Conservation (phyloP, 208 protist species). For the Acanthamoeba lenticulata region DNA sequence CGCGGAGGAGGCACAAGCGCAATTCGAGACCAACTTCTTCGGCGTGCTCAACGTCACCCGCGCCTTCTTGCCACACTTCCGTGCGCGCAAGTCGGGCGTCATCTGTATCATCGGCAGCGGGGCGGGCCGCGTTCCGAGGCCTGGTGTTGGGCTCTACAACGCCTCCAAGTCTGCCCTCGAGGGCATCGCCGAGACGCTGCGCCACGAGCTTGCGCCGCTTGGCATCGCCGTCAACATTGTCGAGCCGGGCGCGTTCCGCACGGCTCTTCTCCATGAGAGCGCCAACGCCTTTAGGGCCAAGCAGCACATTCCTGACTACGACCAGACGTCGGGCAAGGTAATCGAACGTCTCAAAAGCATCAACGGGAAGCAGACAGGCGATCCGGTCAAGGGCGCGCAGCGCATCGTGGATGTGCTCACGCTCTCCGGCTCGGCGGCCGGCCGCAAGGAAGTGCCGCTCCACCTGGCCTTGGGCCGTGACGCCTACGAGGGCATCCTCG, state of each 20-base stretch:
- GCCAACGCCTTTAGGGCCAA: background rate
- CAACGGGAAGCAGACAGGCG: constrained; percentile 33
- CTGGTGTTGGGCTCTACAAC: constrained; percentile 16
- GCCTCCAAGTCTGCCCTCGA: constrained; percentile 63
- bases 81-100: background rate
- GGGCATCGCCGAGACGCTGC: constrained; percentile 32
- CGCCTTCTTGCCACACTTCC: constrained; percentile 58
- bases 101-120: constrained; percentile 43
- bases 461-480: background rate
- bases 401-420: constrained; percentile 58
- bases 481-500: background rate
- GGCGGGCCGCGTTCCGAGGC: background rate
- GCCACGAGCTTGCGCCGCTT: constrained; percentile 8
- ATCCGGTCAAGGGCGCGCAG: constrained; percentile 48
- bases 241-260: constrained; percentile 66
- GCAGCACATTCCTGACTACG: constrained; percentile 42
- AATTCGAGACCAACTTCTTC: constrained; percentile 59
- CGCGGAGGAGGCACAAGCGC: background rate
- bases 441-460: background rate
- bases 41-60: constrained; percentile 13
- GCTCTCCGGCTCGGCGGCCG: constrained; percentile 27
- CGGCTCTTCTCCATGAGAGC: background rate
- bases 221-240: constrained; percentile 38
- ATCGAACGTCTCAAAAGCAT: too few relatives aligned
- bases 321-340: background rate